These are phyloP conservation scores for Brettanomyces naardenensis DNA, from an alignment of 805 yeast genomes.

Conservation along the genomic window DNA sequence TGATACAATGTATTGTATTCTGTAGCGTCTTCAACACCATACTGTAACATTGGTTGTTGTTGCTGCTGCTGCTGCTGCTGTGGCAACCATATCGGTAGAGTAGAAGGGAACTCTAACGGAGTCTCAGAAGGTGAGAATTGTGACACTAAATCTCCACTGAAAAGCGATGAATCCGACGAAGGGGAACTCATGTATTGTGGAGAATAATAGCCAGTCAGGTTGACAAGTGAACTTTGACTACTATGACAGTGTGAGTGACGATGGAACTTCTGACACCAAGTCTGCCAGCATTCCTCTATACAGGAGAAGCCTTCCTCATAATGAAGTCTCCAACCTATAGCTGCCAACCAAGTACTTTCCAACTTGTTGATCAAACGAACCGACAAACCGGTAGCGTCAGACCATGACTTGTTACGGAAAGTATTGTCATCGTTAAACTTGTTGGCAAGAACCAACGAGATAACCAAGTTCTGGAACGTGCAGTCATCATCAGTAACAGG, in stretches of 20 bases:
- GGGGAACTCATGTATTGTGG: background rate
- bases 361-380: conserved; percentile 50
- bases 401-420: conserved; percentile 91
- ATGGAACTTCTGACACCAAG: conserved; percentile 27
- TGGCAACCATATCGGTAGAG: background rate
- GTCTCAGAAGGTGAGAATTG: background rate
- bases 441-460: conserved; percentile 77
- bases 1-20: background rate
- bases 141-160: background rate
- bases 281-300: conserved; percentile 29
- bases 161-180: background rate
- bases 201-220: background rate
- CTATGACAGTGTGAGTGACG: background rate
- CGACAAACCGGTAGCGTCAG: conserved; percentile 83
- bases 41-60: background rate
- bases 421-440: conserved; percentile 96
- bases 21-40: background rate
- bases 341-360: conserved; percentile 48
- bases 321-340: conserved; percentile 25
- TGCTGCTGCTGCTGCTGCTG: conserved; percentile 3
- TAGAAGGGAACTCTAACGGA: background rate
- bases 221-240: background rate
- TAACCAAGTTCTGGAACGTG: conserved; percentile 49
- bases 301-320: conserved; percentile 24
- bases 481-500: conserved; percentile 21